A percentile compares a stretch with the other conserved stretches of the same genome.
Evolutionary conservation across 176 grass and related monocot species (phyloP).

Genomic region (Puya raimondii): DNA sequence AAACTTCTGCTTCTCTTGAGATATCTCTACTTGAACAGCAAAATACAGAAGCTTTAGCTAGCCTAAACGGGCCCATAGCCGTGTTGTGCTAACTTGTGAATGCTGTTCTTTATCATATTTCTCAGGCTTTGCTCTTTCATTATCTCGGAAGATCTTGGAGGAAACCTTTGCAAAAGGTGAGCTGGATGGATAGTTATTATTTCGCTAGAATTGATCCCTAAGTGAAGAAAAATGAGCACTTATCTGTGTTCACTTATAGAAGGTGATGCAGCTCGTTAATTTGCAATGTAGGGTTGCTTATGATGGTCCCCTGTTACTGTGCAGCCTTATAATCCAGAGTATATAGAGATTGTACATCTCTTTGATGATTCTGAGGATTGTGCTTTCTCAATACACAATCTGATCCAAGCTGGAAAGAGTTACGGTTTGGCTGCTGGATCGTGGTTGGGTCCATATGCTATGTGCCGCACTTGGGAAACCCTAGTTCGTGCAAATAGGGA

Average conservation of each 20-base stretch:
- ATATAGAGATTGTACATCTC: constrained; percentile 67
- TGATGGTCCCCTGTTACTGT: constrained; percentile 53
- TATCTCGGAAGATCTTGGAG: constrained; percentile 94
- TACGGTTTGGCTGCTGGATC: constrained; percentile 82
- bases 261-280: constrained; percentile 41
- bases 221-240: not conserved
- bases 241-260: constrained; percentile 16
- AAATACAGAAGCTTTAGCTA: no score
- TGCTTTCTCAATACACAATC: constrained; percentile 90
- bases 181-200: not conserved
- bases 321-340: constrained; percentile 80
- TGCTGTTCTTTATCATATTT: constrained; percentile 13
- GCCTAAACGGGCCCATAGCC: no score
- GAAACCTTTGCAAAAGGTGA: constrained; percentile 71
- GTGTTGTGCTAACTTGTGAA: not conserved
- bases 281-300: constrained; percentile 56
- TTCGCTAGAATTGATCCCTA: not conserved
- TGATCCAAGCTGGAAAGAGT: constrained; percentile 62
- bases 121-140: constrained; percentile 81
- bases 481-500: constrained; percentile 52
- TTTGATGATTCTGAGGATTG: constrained; percentile 73
- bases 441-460: constrained; percentile 93
- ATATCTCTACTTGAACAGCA: not conserved
- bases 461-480: constrained; percentile 94
- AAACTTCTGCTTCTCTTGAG: no score